Conservation (phyloP, 768 basidiomycete genomes). For the Trametopsis cervina region DNA sequence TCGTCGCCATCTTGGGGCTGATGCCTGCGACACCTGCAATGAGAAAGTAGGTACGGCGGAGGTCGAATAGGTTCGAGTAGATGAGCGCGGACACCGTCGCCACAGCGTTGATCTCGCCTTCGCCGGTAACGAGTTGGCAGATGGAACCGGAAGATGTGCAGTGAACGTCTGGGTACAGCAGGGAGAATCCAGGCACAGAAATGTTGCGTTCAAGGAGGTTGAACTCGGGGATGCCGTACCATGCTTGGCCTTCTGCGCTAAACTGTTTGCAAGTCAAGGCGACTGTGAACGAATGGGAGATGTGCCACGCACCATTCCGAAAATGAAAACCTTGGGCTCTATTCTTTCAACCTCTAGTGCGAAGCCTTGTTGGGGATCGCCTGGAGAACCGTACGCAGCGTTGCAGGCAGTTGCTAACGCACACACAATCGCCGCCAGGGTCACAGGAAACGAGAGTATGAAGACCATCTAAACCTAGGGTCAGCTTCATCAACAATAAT, state of each 20-base stretch:
- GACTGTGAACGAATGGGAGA: not conserved
- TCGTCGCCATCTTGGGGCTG: slow-evolving; percentile 31
- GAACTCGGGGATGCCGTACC: slow-evolving; percentile 23
- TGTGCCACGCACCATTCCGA: slow-evolving; percentile 4
- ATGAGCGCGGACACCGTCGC: slow-evolving; percentile 25
- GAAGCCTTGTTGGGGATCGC: no score
- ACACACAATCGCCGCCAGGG: no score
- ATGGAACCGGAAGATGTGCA: slow-evolving; percentile 28
- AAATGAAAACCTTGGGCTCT: slow-evolving; percentile 6
- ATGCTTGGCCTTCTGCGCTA: slow-evolving; percentile 4
- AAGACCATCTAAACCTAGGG: no score
- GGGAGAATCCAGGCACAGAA: slow-evolving; percentile 31
- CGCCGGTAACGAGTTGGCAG: slow-evolving; percentile 32
- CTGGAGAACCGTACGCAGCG: no score
- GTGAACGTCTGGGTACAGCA: slow-evolving; percentile 30
- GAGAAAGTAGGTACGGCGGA: slow-evolving; percentile 34
- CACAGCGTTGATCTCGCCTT: slow-evolving; percentile 38
- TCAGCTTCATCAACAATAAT: no score
- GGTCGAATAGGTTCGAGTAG: slow-evolving; percentile 28
- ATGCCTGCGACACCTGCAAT: slow-evolving; percentile 35
- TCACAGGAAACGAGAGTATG: no score
- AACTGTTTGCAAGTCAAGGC: not conserved
- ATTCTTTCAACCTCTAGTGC: no score
- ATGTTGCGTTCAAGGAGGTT: slow-evolving; percentile 29
- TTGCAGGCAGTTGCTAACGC: no score